Conservation (phyloP, 345 rosid species). For the Isatis tinctoria region DNA sequence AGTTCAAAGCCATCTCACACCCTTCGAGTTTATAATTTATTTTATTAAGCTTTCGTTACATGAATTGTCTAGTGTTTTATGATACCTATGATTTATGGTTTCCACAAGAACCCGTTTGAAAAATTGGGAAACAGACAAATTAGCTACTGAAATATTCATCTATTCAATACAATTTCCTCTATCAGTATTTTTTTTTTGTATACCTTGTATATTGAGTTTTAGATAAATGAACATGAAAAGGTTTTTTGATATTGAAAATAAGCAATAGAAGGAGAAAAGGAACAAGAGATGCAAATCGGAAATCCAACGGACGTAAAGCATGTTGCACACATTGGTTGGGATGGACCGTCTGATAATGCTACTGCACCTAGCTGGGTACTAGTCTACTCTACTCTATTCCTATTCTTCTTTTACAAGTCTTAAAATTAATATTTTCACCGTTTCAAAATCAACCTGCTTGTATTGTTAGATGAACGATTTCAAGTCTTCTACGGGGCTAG, state of each 20-base stretch:
- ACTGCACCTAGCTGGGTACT: conserved; percentile 18
- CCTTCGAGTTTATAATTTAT: too few relatives aligned
- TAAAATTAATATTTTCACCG: not conserved
- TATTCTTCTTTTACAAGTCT: not conserved
- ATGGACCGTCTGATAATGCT: conserved; percentile 32
- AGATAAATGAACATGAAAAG: too few relatives aligned
- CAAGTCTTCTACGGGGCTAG: conserved; percentile 5
- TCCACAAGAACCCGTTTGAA: not conserved
- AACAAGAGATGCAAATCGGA: conserved; percentile 74
- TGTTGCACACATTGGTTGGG: conserved; percentile 94
- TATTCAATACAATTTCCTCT: too few relatives aligned
- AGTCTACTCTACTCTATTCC: not conserved
- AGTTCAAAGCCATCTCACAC: too few relatives aligned
- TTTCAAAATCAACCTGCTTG: not conserved
- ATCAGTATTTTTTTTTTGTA: too few relatives aligned
- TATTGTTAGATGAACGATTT: conserved; percentile 7
- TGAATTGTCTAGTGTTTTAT: too few relatives aligned
- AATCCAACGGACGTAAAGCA: conserved; percentile 89
- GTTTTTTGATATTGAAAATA: too few relatives aligned
- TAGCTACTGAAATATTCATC: not conserved
- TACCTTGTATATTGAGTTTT: too few relatives aligned
- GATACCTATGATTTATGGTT: too few relatives aligned
- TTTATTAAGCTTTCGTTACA: too few relatives aligned
- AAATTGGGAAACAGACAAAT: not conserved
- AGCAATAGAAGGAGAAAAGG: conserved; percentile 50